Evolutionary conservation across 2,329 filamentous ascomycete genomes (phyloP).

Genomic region (Monilinia polystroma): DNA sequence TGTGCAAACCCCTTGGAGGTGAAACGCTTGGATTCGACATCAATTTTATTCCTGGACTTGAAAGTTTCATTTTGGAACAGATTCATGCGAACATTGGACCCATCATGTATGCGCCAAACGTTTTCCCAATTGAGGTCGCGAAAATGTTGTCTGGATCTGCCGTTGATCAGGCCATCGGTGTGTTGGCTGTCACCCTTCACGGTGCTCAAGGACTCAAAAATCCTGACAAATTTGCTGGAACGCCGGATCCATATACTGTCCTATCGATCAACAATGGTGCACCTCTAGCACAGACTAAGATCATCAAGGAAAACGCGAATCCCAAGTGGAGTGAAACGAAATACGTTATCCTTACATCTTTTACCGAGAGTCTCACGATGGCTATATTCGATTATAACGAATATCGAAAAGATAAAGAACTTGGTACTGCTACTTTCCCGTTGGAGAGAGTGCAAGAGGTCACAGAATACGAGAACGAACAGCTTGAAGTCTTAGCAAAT

Average conservation of each 20-base stretch:
- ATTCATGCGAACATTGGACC: conserved; percentile 91
- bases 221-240: conserved; percentile 87
- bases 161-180: conserved; percentile 93
- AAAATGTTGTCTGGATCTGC: conserved; percentile 96
- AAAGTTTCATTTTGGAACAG: conserved; percentile 91
- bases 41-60: conserved; percentile 95
- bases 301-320: conserved; percentile 76
- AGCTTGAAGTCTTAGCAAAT: conserved; percentile 78
- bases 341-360: conserved; percentile 89
- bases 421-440: conserved; percentile 81
- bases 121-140: conserved; percentile 97
- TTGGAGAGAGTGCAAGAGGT: conserved; percentile 79
- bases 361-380: conserved; percentile 83
- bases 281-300: conserved; percentile 85
- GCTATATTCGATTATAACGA: conserved; percentile 92
- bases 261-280: conserved; percentile 82
- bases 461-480: conserved; percentile 76
- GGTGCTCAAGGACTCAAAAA: conserved; percentile 93
- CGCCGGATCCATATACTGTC: conserved; percentile 84
- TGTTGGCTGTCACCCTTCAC: conserved; percentile 87
- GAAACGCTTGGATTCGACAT: conserved; percentile 97
- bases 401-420: conserved; percentile 91
- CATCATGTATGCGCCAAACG: conserved; percentile 98
- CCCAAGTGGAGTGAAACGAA: conserved; percentile 96
- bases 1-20: conserved; percentile 94